These are phyloP conservation scores for Calocera viscosa DNA, from an alignment of 768 basidiomycete species.

Conservation along the genomic window DNA sequence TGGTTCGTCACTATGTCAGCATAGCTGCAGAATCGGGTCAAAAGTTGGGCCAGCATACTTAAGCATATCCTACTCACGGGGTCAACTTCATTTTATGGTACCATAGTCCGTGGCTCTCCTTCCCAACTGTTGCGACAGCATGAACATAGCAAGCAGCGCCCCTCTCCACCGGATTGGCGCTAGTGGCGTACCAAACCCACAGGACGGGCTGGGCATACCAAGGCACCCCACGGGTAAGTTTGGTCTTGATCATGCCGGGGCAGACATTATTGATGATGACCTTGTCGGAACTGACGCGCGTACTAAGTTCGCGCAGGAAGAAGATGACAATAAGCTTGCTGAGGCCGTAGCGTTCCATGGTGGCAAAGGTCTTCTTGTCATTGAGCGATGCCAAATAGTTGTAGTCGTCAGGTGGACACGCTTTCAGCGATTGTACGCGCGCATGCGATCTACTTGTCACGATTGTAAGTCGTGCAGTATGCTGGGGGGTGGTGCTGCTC, in stretches of 20 bases:
- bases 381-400: background rate
- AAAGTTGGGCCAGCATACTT: background rate
- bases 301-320: slow-evolving; percentile 7
- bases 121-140: background rate
- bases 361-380: background rate
- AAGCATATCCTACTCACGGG: background rate
- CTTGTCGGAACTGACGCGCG: background rate
- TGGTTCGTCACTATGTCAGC: background rate
- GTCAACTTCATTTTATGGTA: background rate
- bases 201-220: background rate
- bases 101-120: background rate
- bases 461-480: background rate
- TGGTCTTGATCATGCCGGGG: background rate
- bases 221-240: background rate
- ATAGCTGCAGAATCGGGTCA: background rate
- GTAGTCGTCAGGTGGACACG: background rate
- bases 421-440: background rate
- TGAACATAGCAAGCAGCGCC: background rate
- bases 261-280: slow-evolving; percentile 8
- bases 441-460: background rate
- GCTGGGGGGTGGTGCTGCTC: background rate
- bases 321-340: background rate
- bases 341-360: background rate
- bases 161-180: background rate
- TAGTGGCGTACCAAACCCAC: background rate